phyloP scores from a whole-genome alignment of 2,329 filamentous ascomycete species.

The Tolypocladium tundrense region DNA sequence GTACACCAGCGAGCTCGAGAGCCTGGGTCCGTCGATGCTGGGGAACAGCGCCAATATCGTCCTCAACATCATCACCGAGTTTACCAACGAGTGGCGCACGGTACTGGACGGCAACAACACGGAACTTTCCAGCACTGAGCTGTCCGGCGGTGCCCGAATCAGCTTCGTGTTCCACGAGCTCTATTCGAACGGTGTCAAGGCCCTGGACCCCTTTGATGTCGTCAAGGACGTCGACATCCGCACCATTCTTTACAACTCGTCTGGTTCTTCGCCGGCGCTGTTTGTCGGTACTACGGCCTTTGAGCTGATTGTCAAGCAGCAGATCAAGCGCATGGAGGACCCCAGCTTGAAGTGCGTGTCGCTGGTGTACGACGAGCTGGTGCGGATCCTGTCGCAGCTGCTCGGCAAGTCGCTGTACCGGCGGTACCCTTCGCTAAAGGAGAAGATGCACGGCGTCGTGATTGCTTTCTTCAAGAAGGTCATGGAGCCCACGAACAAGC shows the following conservation, averaged over 20 bases:
- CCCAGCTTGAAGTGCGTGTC: constrained; percentile 96
- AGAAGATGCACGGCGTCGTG: constrained; percentile 90
- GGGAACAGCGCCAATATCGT: constrained; percentile 95
- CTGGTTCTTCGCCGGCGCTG: constrained; percentile 90
- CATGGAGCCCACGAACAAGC: constrained; percentile 96
- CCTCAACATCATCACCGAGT: constrained; percentile 97
- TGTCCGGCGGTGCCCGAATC: constrained; percentile 95
- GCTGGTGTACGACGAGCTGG: constrained; percentile 92
- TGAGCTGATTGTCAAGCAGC: constrained; percentile 95
- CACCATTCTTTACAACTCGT: constrained; percentile 96
- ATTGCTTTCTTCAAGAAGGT: constrained; percentile 96
- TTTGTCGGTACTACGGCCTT: constrained; percentile 99
- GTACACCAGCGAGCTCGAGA: constrained; percentile 71
- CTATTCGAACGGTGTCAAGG: constrained; percentile 95
- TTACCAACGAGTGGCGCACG: constrained; percentile 94
- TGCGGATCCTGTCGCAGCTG: constrained; percentile 86
- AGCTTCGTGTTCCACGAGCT: constrained; percentile 99
- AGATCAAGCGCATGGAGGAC: constrained; percentile 93
- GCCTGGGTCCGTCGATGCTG: constrained; percentile 85
- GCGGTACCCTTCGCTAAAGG: constrained; percentile 87
- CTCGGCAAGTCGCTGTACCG: constrained; percentile 84
- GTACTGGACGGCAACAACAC: constrained; percentile 95
- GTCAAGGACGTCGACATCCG: constrained; percentile 98
- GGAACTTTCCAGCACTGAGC: constrained; percentile 85
- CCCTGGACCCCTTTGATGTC: constrained; percentile 91